phyloP scores from a whole-genome alignment of 2,329 filamentous ascomycete species.

The Triangularia setosa region DNA sequence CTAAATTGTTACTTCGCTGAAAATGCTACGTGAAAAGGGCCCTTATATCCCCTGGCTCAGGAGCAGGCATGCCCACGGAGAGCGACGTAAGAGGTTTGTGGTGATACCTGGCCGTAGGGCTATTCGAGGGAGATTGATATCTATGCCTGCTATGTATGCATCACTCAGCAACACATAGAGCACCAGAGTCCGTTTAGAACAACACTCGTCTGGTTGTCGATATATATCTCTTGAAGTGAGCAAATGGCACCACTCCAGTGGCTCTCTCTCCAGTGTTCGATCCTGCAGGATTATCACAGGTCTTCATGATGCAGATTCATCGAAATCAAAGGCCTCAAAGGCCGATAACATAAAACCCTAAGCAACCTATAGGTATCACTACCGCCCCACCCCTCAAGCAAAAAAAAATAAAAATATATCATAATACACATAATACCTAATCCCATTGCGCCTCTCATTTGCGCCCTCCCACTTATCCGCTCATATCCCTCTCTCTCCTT shows the following conservation, averaged over 20 bases:
- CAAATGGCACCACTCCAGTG: background rate
- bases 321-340: background rate
- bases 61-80: background rate
- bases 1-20: background rate
- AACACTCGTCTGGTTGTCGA: too few species aligned
- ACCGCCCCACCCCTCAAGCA: background rate
- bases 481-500: background rate
- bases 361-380: conserved; percentile 2
- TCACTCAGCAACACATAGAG: too few species aligned
- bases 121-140: too few species aligned
- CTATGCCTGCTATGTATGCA: too few species aligned
- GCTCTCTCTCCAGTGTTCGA: background rate
- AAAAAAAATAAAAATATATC: background rate
- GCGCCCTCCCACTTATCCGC: background rate
- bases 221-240: background rate
- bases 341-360: background rate
- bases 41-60: background rate
- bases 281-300: too few species aligned
- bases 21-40: background rate
- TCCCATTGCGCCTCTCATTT: background rate
- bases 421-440: background rate
- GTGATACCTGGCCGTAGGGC: too few species aligned
- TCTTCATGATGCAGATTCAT: background rate
- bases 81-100: too few species aligned
- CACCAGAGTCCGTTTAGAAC: too few species aligned